Base-by-base conservation (phyloP, 441 rosid genomes). In the Omphalea diandra region DNA sequence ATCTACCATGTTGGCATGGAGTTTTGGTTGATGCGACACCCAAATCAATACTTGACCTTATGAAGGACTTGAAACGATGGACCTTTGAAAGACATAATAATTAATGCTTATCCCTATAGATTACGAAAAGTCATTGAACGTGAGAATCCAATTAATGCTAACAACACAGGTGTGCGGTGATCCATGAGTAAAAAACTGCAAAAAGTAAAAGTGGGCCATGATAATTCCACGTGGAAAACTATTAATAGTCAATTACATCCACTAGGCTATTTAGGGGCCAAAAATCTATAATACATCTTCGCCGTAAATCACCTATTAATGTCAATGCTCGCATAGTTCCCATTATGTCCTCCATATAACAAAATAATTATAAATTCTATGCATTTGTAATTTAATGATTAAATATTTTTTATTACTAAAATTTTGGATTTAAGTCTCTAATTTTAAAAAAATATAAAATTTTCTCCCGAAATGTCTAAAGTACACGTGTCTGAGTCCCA, bases 191-290 rank as follows among this genome's bases (percentile, higher is more conserved):
- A 2, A 3, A 4, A 44, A 70, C 67, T 70, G 50, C 31, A 26
- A 6, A 24, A 44, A 17, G 47, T 10, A 5, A 7, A 7, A 0
- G 22, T 44, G 22, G 50, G 63, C 7, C 54, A 12, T 2, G 2
- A 4, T 4, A 1, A 4, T 17, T 41, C 46, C 55, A 68, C 82
- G 73, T 71, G 76, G 74, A 75, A 3, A 0, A 17, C 5, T 46
- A 1, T 8, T 2, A 0, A 0, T 66, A 33, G 69, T 0, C 20
- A 22, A 40, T 14, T 8, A n/a, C 67, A 24, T 68, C 52, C 63
- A 38, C 29, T 17, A 27, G 29, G 9, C 18, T 7, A n/a, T 32
- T 12, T 14, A 26, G 11, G 4, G 1, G 31, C 4, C 24, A 10
- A 17, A 7, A 4, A 15, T 2, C 17, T 46, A 10, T 14, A 44